A percentile compares a stretch with the other conserved stretches of the same genome.
phyloP scores from a whole-genome alignment of 192 early-diverging fungal genomes.

The Irineochytrium annulatum region DNA sequence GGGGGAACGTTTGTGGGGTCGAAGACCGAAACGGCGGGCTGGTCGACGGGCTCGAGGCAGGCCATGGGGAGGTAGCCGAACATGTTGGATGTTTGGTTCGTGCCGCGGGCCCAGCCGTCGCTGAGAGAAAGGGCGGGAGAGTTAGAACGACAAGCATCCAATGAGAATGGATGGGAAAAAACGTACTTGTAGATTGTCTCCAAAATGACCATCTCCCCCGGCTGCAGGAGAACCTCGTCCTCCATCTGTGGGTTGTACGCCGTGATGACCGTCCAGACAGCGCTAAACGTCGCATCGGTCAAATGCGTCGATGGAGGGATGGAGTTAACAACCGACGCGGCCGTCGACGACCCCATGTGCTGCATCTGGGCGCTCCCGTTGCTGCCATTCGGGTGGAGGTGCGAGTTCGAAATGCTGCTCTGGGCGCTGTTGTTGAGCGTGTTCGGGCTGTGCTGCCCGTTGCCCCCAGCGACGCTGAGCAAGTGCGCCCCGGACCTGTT shows the following conservation, averaged over 20 bases:
- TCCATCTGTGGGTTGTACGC: conserved; percentile 4
- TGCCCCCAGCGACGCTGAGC: too few species aligned
- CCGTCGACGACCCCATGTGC: too few species aligned
- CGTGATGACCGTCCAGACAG: not conserved
- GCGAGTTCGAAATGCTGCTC: too few species aligned
- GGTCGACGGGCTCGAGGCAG: conserved; percentile 5
- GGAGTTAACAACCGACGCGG: too few species aligned
- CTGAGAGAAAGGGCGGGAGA: not conserved
- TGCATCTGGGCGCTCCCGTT: too few species aligned
- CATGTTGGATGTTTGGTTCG: not conserved
- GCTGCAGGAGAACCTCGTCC: conserved; percentile 4
- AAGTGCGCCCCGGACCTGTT: too few species aligned
- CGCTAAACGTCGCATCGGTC: not conserved
- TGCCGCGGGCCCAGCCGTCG: conserved; percentile 2
- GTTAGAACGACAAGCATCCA: not conserved
- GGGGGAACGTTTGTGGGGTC: too few species aligned
- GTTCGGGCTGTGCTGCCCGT: too few species aligned
- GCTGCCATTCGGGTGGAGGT: too few species aligned
- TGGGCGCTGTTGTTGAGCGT: too few species aligned
- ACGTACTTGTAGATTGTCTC: conserved; percentile 5
- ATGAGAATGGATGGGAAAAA: not conserved
- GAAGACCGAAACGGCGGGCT: too few species aligned
- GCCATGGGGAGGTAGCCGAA: conserved; percentile 7
- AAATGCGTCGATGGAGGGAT: too few species aligned
- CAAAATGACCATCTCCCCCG: not conserved